phyloP scores from a whole-genome alignment of 202 grass and related monocot genomes.

The Dendrocalamus latiflorus region DNA sequence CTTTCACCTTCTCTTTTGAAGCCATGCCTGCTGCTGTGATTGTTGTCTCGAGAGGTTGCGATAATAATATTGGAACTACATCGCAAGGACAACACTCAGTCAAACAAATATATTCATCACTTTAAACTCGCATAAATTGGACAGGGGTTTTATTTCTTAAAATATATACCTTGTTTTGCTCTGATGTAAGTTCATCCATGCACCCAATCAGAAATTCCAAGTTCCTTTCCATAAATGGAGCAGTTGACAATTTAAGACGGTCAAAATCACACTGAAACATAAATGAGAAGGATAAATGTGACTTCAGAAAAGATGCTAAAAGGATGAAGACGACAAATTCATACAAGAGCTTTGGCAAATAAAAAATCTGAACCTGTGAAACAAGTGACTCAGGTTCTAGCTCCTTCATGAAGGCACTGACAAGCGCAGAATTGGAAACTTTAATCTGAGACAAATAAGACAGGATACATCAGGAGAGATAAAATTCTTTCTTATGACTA shows the following conservation, averaged over 20 bases:
- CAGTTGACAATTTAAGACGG: slow-evolving; percentile 86
- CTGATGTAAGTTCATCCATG: slow-evolving; percentile 94
- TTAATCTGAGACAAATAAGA: slow-evolving; percentile 69
- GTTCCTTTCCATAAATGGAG: slow-evolving; percentile 98
- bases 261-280: slow-evolving; percentile 82
- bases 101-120: background rate
- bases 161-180: slow-evolving; percentile 86
- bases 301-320: background rate
- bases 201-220: slow-evolving; percentile 97
- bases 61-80: slow-evolving; percentile 99
- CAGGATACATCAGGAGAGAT: background rate
- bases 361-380: slow-evolving; percentile 57
- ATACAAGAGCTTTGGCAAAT: background rate
- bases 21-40: slow-evolving; percentile 89
- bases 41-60: slow-evolving; percentile 88
- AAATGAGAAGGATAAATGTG: slow-evolving; percentile 4
- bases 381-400: slow-evolving; percentile 89
- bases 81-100: background rate
- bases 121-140: background rate
- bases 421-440: slow-evolving; percentile 95
- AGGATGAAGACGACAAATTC: background rate
- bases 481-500: background rate
- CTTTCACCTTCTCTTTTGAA: slow-evolving; percentile 92
- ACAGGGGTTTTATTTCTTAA: background rate
- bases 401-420: slow-evolving; percentile 99